phyloP scores from a whole-genome alignment of 129 eudicot species.

The Saussurea involucrata region DNA sequence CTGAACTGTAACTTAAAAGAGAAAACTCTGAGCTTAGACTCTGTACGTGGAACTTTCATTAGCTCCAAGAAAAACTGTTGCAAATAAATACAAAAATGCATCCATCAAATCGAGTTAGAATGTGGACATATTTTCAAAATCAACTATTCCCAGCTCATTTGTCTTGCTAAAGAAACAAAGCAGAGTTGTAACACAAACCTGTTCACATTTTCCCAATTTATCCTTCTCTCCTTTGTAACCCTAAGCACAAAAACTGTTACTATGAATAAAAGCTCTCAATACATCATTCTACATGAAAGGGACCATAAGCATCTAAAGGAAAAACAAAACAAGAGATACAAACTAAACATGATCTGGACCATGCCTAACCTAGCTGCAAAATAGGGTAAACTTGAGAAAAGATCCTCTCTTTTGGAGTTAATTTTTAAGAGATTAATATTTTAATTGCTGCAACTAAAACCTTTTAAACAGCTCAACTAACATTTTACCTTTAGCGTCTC shows the following conservation, averaged over 20 bases:
- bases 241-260: constrained; percentile 40
- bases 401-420: neutral
- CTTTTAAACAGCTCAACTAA: constrained; percentile 7
- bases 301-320: neutral
- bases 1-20: constrained; percentile 78
- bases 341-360: neutral
- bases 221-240: constrained; percentile 80
- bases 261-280: neutral
- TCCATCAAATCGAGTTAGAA: neutral
- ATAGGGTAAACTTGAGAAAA: neutral
- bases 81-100: constrained; percentile 11
- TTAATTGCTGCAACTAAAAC: neutral
- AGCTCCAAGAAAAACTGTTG: constrained; percentile 80
- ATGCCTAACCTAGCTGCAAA: neutral
- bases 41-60: constrained; percentile 88
- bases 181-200: constrained; percentile 37
- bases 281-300: neutral
- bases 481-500: constrained; percentile 75
- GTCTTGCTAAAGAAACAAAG: neutral
- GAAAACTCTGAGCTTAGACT: constrained; percentile 81
- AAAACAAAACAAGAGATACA: neutral
- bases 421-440: neutral
- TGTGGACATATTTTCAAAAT: neutral
- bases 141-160: neutral
- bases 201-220: constrained; percentile 87